Evolutionary conservation across 495 filamentous ascomycete genomes (phyloP).

Genomic region (Penicillium desertorum): DNA sequence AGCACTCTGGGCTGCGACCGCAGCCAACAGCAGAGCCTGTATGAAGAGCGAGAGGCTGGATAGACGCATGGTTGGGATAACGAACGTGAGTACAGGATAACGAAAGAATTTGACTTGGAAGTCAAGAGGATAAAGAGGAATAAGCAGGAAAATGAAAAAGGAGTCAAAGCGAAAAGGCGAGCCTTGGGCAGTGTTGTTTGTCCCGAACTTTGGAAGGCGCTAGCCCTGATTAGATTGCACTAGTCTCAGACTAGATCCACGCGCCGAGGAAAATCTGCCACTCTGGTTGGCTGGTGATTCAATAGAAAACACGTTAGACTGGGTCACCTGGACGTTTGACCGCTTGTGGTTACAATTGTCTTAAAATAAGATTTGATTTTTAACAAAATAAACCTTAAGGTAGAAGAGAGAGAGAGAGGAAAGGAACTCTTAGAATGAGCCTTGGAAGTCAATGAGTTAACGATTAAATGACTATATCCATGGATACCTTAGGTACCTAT

Average conservation of each 20-base stretch:
- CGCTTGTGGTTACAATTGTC: neutral
- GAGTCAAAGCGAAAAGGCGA: conserved; percentile 13
- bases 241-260: conserved; percentile 9
- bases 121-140: conserved; percentile 5
- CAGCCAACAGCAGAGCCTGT: conserved; percentile 42
- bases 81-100: conserved; percentile 3
- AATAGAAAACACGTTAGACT: conserved; percentile 8
- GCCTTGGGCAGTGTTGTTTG: conserved; percentile 1
- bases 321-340: neutral
- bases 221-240: neutral
- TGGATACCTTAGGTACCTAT: too few species aligned
- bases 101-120: conserved; percentile 18
- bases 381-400: too few species aligned
- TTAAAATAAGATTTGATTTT: neutral
- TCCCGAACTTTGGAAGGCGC: neutral
- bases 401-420: too few species aligned
- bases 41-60: conserved; percentile 38
- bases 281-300: neutral
- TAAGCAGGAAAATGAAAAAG: conserved; percentile 14
- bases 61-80: conserved; percentile 39
- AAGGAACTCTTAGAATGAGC: too few species aligned
- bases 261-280: neutral
- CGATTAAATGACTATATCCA: too few species aligned
- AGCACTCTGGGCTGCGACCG: conserved; percentile 37
- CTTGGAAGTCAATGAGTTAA: too few species aligned